Evolutionary conservation across 345 rosid genomes (phyloP), one percentile per base, ranked within the genome.

Genomic region (Pugionium dolabratum): DNA sequence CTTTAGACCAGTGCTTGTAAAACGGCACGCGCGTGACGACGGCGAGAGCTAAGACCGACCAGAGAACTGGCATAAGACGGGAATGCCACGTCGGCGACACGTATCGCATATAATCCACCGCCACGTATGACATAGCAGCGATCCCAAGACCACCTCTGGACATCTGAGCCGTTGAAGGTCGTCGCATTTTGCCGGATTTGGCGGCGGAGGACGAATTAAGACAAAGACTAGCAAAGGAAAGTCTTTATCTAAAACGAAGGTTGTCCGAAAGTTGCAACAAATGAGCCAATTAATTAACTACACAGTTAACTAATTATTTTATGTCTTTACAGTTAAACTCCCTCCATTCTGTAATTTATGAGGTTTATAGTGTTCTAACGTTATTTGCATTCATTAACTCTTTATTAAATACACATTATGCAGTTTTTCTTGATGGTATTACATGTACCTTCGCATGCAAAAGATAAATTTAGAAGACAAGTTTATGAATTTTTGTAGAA

Each of bases 1-100:
- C 99, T 9, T 82, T 68, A 11, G 86, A 76, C 99, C 99, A 90
- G 84, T 93, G 90, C 68, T 75, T 74, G 80, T 90, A 90, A 77
- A 68, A 86, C 18, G 92, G 97, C 42, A 88, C 83, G 50, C 92
- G 92, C 10, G 81, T 59, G 76, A 90, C 4, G 71, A 89, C 96
- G 59, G 77, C 54, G 8, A 90, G 64, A 41, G 83, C 81, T 9
- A 93, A 88, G 25, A 82, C 44, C 0, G 85, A 80, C 97, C 97
- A 93, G 6, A 93, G 96, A 9, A 78, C 76, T 6, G 97, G 97
- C 77, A 83, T 91, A 10, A 93, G 86, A 36, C 85, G 84, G 65
- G 77, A 79, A 81, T 93, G 99, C 97, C 96, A 90, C 1, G 75
- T 32, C 3, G 94, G 90, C 4, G 96, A 90, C 35, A 86, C 70